These are phyloP conservation scores for Trichoderma virens DNA, from an alignment of 495 filamentous ascomycete genomes.

Conservation along the genomic window DNA sequence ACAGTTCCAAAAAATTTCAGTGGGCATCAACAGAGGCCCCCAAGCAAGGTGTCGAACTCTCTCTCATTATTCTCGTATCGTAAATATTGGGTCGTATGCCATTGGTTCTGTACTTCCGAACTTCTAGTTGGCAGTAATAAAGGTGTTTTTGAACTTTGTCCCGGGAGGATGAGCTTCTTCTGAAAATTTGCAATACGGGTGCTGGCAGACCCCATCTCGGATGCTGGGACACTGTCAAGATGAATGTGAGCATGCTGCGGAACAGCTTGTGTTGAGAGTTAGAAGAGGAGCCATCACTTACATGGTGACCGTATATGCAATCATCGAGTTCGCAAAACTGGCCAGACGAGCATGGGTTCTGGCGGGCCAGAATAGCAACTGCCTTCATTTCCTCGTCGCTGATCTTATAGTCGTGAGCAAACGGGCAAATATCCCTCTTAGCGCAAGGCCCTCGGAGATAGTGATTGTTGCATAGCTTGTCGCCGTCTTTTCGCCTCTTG, in stretches of 20 bases:
- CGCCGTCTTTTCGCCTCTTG: constrained; percentile 64
- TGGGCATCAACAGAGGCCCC: too few species aligned
- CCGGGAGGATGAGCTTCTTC: constrained; percentile 41
- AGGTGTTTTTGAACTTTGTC: constrained; percentile 34
- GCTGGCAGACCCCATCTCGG: constrained; percentile 30
- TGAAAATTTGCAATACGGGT: constrained; percentile 40
- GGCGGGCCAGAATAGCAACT: constrained; percentile 61
- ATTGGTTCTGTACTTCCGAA: too few species aligned
- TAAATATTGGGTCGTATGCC: too few species aligned
- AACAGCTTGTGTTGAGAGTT: neutral
- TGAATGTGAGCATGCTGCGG: neutral
- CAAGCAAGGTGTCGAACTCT: too few species aligned
- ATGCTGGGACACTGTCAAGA: constrained; percentile 32
- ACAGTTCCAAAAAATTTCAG: too few species aligned
- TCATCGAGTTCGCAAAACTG: constrained; percentile 64
- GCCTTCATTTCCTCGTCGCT: constrained; percentile 58
- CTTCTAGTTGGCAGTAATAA: constrained; percentile 17
- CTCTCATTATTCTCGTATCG: neutral
- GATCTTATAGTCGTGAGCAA: constrained; percentile 67
- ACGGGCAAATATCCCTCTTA: constrained; percentile 63
- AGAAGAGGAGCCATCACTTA: constrained; percentile 19
- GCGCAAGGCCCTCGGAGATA: constrained; percentile 70
- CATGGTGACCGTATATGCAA: constrained; percentile 79
- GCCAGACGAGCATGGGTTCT: constrained; percentile 71
- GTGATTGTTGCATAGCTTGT: constrained; percentile 83